Conservation (phyloP, 2,329 filamentous ascomycete species). For the Penicillium sp. region DNA sequence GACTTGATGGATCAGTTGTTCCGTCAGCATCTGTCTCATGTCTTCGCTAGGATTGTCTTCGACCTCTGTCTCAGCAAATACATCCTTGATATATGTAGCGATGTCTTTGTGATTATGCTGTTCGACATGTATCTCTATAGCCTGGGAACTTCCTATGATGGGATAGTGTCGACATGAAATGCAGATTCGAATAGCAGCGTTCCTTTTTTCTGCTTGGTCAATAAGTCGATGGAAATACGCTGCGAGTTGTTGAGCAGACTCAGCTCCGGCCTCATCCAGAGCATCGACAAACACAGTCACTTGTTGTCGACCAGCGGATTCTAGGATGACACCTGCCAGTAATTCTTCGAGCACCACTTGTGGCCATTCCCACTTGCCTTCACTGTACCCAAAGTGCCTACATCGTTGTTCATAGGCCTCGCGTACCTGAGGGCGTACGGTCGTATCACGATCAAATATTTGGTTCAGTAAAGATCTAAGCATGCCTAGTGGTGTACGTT, state of each 20-base stretch:
- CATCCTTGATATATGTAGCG: constrained; percentile 6
- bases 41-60: neutral
- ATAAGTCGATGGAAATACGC: constrained; percentile 9
- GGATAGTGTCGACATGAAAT: constrained; percentile 25
- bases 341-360: constrained; percentile 2
- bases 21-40: neutral
- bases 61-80: neutral
- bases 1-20: constrained; percentile 3
- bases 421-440: constrained; percentile 2
- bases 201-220: neutral
- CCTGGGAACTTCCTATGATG: neutral
- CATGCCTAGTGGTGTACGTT: constrained; percentile 18
- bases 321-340: constrained; percentile 3
- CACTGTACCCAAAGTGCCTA: constrained; percentile 1
- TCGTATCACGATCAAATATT: constrained; percentile 11
- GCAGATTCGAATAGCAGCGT: constrained; percentile 1
- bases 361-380: constrained; percentile 8
- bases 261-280: constrained; percentile 14
- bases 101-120: constrained; percentile 7
- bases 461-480: constrained; percentile 22
- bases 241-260: constrained; percentile 6
- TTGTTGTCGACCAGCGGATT: neutral
- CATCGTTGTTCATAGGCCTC: constrained; percentile 7
- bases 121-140: constrained; percentile 13
- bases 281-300: constrained; percentile 17